Evolutionary conservation across 2,329 filamentous ascomycete species (phyloP).

Genomic region (Tolypocladium pustulatum): DNA sequence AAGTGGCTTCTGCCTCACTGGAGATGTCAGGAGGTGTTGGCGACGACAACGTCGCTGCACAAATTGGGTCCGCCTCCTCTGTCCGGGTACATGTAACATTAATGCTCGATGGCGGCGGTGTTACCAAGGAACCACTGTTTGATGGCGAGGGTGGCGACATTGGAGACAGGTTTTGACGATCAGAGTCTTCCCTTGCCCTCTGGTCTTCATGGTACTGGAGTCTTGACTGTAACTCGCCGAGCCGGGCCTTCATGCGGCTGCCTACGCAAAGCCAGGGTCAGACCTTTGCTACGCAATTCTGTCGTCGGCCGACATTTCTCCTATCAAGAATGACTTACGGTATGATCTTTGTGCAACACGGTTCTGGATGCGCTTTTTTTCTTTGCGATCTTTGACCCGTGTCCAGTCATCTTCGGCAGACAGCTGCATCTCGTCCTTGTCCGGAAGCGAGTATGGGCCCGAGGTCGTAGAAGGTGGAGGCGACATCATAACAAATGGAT

Average conservation of each 20-base stretch:
- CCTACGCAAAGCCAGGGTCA: neutral
- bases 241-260: neutral
- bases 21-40: neutral
- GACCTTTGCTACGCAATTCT: neutral
- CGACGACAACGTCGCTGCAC: neutral
- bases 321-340: neutral
- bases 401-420: constrained; percentile 8
- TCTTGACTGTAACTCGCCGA: neutral
- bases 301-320: neutral
- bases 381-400: constrained; percentile 5
- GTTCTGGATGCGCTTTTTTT: constrained; percentile 8
- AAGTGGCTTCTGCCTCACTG: neutral
- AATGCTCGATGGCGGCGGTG: neutral
- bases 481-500: neutral
- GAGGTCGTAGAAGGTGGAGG: neutral
- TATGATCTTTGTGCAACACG: constrained; percentile 7
- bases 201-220: neutral
- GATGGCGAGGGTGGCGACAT: neutral
- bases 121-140: neutral
- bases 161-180: neutral
- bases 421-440: neutral
- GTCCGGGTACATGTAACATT: neutral
- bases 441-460: neutral
- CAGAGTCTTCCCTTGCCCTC: neutral
- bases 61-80: neutral